These are phyloP conservation scores for Fonsecaea multimorphosa DNA, from an alignment of 2,329 filamentous ascomycete genomes.

Conservation along the genomic window DNA sequence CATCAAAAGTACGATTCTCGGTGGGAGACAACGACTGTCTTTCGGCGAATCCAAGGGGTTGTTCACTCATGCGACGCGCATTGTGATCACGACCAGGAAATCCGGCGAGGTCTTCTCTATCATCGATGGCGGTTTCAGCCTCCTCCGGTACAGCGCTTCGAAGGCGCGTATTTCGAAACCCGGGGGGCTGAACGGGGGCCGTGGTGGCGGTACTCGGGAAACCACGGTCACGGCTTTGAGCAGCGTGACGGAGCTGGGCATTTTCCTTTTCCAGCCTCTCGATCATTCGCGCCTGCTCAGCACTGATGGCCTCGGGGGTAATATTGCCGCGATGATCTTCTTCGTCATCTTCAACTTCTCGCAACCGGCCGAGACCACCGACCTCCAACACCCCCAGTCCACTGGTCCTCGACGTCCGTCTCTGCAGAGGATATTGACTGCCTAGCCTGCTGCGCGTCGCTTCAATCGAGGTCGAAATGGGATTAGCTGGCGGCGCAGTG, in stretches of 20 bases:
- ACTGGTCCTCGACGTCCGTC: conserved; percentile 72
- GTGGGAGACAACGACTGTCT: conserved; percentile 46
- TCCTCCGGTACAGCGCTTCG: conserved; percentile 52
- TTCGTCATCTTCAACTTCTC: conserved; percentile 57
- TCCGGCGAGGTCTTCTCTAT: conserved; percentile 48
- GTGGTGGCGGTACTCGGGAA: conserved; percentile 49
- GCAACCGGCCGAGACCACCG: conserved; percentile 53
- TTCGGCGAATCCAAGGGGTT: conserved; percentile 51
- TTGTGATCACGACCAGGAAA: conserved; percentile 49
- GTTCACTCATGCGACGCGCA: conserved; percentile 51
- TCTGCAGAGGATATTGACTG: conserved; percentile 71
- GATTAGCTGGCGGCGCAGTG: conserved; percentile 36
- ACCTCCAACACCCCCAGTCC: conserved; percentile 55
- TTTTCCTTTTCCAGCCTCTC: conserved; percentile 57
- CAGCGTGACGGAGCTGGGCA: conserved; percentile 53
- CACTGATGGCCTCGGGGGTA: conserved; percentile 49
- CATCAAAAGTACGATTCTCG: conserved; percentile 54
- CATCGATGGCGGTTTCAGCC: conserved; percentile 52
- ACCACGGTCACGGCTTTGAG: conserved; percentile 50
- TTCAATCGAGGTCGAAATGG: conserved; percentile 44
- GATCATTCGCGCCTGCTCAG: conserved; percentile 52
- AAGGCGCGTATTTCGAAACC: conserved; percentile 48
- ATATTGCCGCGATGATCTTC: conserved; percentile 39
- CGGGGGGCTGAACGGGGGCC: conserved; percentile 42
- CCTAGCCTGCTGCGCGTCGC: conserved; percentile 47